A percentile compares a stretch with the other conserved stretches of the same genome.
Conservation (phyloP, 345 rosid genomes). For the Citrus glauca region DNA sequence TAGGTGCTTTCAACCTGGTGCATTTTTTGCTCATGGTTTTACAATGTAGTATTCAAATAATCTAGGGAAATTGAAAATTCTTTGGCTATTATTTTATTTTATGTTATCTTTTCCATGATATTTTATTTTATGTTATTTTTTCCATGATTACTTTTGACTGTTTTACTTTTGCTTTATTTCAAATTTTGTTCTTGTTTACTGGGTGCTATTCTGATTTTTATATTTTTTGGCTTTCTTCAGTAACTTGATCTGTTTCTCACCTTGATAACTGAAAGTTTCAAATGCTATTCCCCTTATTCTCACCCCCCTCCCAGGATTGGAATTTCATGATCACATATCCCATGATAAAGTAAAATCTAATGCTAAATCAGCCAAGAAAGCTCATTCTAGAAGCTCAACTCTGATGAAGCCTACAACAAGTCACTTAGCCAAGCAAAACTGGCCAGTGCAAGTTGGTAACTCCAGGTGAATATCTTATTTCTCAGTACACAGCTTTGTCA, state of each 20-base stretch:
- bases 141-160: not conserved
- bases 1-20: not conserved
- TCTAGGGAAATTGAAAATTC: not conserved
- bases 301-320: constrained; percentile 35
- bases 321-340: constrained; percentile 28
- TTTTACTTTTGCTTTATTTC: constrained; percentile 4
- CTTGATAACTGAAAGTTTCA: not conserved
- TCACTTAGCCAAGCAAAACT: constrained; percentile 73
- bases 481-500: not conserved
- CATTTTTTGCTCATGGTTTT: not conserved
- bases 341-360: constrained; percentile 34
- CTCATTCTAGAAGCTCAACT: constrained; percentile 69
- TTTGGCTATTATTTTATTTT: not conserved
- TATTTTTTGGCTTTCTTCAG: not conserved
- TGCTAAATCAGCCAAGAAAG: constrained; percentile 38
- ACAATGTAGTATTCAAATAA: not conserved
- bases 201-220: not conserved
- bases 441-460: constrained; percentile 26
- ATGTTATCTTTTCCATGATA: not conserved
- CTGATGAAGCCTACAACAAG: constrained; percentile 96
- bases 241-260: not conserved
- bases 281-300: not conserved
- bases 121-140: not conserved
- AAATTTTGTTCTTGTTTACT: not conserved
- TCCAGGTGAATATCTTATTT: constrained; percentile 45